phyloP scores from a whole-genome alignment of 208 protist species.

The Trypanosoma congolense region DNA sequence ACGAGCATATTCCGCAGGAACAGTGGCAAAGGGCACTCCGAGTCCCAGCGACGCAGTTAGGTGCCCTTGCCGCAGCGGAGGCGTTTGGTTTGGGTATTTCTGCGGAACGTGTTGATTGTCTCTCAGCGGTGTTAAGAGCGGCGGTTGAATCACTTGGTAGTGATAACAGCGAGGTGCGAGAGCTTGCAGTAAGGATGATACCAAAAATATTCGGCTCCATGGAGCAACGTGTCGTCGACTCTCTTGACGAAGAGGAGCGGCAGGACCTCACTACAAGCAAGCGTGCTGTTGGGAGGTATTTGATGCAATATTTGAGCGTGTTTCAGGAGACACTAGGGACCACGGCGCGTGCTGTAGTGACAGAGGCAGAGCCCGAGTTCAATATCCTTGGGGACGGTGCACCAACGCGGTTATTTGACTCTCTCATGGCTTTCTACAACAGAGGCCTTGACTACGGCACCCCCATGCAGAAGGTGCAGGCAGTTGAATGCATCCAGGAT shows the following conservation, averaged over 20 bases:
- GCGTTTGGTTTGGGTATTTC: constrained; percentile 63
- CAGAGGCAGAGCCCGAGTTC: constrained; percentile 53
- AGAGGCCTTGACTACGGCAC: constrained; percentile 86
- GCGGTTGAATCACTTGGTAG: constrained; percentile 66
- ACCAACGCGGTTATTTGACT: constrained; percentile 69
- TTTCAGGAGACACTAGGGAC: constrained; percentile 59
- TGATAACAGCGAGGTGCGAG: constrained; percentile 31
- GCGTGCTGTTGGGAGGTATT: constrained; percentile 74
- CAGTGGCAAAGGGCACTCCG: constrained; percentile 57
- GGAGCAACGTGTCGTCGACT: constrained; percentile 56
- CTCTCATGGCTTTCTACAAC: constrained; percentile 84
- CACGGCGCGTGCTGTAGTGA: constrained; percentile 61
- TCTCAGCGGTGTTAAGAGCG: constrained; percentile 56
- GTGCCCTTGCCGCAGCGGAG: constrained; percentile 61
- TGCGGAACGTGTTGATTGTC: constrained; percentile 63
- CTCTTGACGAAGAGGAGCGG: constrained; percentile 66
- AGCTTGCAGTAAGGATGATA: constrained; percentile 50
- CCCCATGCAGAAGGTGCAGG: constrained; percentile 76
- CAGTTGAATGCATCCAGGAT: constrained; percentile 88
- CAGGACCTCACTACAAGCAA: constrained; percentile 75
- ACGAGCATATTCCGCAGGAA: constrained; percentile 52
- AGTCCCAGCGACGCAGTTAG: constrained; percentile 52
- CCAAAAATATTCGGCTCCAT: constrained; percentile 57
- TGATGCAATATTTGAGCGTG: constrained; percentile 72
- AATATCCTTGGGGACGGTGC: constrained; percentile 65